Evolutionary conservation across 352 stramenopile genomes (phyloP).

Genomic region (Ophiocytium majus): DNA sequence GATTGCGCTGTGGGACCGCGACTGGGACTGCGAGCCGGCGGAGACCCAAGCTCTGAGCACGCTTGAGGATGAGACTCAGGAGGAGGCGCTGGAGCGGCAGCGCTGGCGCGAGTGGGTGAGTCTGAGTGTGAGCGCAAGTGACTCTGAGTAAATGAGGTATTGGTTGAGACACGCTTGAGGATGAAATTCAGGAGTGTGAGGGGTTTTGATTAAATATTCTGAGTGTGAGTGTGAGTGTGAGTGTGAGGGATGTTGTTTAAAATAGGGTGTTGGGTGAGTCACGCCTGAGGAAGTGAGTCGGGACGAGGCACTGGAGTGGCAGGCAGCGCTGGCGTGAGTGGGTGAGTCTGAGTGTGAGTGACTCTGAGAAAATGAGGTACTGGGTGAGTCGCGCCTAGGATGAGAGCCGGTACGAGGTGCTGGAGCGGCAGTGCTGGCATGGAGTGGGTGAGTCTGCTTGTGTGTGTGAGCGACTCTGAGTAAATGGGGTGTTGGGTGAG

Average conservation of each 20-base stretch:
- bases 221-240: too few relatives aligned
- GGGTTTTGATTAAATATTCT: too few relatives aligned
- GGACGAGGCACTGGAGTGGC: background rate
- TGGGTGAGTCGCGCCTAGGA: background rate
- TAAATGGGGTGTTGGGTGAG: too few relatives aligned
- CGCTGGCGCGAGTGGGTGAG: background rate
- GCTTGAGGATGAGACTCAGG: background rate
- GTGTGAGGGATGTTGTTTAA: too few relatives aligned
- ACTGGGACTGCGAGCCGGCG: background rate
- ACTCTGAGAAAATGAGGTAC: too few relatives aligned
- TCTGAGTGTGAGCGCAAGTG: too few relatives aligned
- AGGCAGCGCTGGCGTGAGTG: slow-evolving; percentile 7
- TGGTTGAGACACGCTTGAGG: too few relatives aligned
- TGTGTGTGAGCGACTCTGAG: too few relatives aligned
- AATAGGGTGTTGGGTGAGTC: too few relatives aligned
- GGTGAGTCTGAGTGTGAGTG: background rate
- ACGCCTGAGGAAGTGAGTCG: background rate
- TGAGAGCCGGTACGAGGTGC: background rate
- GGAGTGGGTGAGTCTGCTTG: background rate
- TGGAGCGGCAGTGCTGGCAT: background rate
- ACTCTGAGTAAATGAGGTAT: too few relatives aligned
- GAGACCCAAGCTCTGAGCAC: background rate
- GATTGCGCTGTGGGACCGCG: background rate
- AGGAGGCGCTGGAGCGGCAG: background rate
- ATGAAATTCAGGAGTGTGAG: too few relatives aligned